Evolutionary conservation across 2,329 filamentous ascomycete species (phyloP).

Genomic region (Cladobotryum protrusum): DNA sequence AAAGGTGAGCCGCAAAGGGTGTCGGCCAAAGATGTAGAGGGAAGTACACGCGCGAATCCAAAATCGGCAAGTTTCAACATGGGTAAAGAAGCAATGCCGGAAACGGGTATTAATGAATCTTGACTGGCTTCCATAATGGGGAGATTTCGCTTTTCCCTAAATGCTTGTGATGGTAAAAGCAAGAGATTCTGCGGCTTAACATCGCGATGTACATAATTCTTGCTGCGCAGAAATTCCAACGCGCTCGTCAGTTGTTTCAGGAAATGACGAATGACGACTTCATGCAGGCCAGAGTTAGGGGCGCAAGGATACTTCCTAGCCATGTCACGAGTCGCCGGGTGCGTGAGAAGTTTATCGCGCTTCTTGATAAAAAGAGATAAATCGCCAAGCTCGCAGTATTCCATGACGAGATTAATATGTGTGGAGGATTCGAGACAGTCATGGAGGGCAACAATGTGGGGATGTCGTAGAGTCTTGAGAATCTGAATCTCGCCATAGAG

Average conservation of each 20-base stretch:
- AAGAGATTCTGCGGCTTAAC: slow-evolving; percentile 96
- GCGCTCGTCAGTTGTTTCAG: slow-evolving; percentile 91
- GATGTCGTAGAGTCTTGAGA: slow-evolving; percentile 86
- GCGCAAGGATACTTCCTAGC: slow-evolving; percentile 88
- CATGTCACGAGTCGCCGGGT: slow-evolving; percentile 81
- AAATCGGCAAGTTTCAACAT: slow-evolving; percentile 99
- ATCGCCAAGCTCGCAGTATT: slow-evolving; percentile 94
- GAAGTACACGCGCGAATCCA: slow-evolving; percentile 90
- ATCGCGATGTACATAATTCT: slow-evolving; percentile 90
- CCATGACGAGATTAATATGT: slow-evolving; percentile 96
- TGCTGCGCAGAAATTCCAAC: slow-evolving; percentile 75
- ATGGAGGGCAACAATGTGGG: slow-evolving; percentile 93
- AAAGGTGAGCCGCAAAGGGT: slow-evolving; percentile 93
- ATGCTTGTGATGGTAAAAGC: slow-evolving; percentile 73
- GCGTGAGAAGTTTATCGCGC: slow-evolving; percentile 70
- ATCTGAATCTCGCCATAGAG: slow-evolving; percentile 94
- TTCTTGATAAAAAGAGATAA: slow-evolving; percentile 95
- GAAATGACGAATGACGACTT: slow-evolving; percentile 95
- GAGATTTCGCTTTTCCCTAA: slow-evolving; percentile 45
- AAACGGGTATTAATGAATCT: slow-evolving; percentile 72
- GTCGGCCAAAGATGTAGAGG: slow-evolving; percentile 85
- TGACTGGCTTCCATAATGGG: slow-evolving; percentile 72
- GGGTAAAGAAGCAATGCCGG: slow-evolving; percentile 76
- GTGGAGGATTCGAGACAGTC: slow-evolving; percentile 82
- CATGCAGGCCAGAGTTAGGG: slow-evolving; percentile 78